Base-by-base conservation (phyloP, 768 basidiomycete species). In the Clathrus columnatus region DNA sequence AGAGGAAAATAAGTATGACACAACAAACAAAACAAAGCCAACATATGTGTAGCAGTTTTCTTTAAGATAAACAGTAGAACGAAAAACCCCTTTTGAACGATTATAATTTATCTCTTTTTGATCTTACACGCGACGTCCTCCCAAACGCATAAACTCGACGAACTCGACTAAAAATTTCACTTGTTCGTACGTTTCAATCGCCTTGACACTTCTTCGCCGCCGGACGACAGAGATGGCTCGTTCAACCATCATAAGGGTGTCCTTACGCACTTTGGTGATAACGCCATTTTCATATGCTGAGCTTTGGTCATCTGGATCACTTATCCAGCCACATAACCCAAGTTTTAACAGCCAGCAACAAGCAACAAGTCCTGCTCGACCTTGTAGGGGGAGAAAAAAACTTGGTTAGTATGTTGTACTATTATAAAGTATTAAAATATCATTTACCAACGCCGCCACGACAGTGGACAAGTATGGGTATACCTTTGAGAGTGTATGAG, bases 151-250 rank as follows among this genome's bases (percentile, higher is more conserved):
- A 69, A 77, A 82, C 36, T 84, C 79, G 3, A 90, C 80, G 66
- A 81, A 93, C 27, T 89, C 84, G 0, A 84, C 80, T 48, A 93
- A 68, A 63, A 93, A 92, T 60, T 75, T 72, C 16, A 95, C 95
- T 68, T 98, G 94, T 65, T 96, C 91, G 65, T 87, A 84, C 2
- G 91, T 95, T 67, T 98, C 95, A 41, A 98, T 80, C 1, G 93
- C 92, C 67, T 98, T 97, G 55, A 84, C 68, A 61, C 91, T 92
- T 58, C 94, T 72, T 59, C 92, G 72, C 59, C 78, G 71, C 48
- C 94, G 71, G 7, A 93, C 80, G 54, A 91, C 78, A 5, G 73
- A 69, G 52, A 98, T 88, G 1, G 80, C 83, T 23, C 79, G 76
- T 64, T 88, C 83, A 7, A 91, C 83, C 45, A 90, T 75, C 32